Conservation (phyloP, 768 basidiomycete genomes). For the Hygrophoropsis aurantiaca region DNA sequence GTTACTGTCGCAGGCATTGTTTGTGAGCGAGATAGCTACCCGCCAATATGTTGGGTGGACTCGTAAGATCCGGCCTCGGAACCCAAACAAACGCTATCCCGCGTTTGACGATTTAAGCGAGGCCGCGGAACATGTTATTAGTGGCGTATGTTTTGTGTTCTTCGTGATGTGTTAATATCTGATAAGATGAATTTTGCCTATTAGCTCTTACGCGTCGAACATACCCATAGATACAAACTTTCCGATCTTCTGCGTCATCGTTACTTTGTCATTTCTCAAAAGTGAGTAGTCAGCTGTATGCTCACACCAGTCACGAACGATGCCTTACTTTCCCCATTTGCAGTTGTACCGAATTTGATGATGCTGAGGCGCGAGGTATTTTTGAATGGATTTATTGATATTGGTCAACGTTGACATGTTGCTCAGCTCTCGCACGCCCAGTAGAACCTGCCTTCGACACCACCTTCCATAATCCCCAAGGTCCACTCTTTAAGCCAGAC, state of each 20-base stretch:
- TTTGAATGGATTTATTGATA: neutral
- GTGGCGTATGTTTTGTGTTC: conserved; percentile 24
- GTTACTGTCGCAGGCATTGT: conserved; percentile 27
- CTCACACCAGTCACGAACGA: neutral
- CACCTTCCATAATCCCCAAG: neutral
- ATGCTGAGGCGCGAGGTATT: conserved; percentile 18
- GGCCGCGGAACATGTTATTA: conserved; percentile 25
- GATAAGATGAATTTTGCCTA: neutral
- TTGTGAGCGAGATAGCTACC: conserved; percentile 22
- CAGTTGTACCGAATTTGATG: conserved; percentile 23
- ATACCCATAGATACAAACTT: conserved; percentile 15
- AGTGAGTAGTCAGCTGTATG: conserved; percentile 13
- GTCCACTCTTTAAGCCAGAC: neutral
- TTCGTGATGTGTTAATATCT: neutral
- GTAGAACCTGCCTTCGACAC: neutral
- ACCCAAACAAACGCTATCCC: conserved; percentile 18
- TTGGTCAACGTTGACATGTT: neutral
- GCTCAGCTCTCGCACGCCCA: neutral
- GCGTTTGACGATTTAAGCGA: conserved; percentile 19
- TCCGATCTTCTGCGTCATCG: conserved; percentile 21
- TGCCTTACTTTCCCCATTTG: conserved; percentile 5
- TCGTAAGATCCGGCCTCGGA: neutral
- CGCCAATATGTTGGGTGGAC: conserved; percentile 20
- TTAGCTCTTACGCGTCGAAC: conserved; percentile 18
- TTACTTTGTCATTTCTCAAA: conserved; percentile 20